Conservation (phyloP, 768 basidiomycete species). For the Collybia nuda region DNA sequence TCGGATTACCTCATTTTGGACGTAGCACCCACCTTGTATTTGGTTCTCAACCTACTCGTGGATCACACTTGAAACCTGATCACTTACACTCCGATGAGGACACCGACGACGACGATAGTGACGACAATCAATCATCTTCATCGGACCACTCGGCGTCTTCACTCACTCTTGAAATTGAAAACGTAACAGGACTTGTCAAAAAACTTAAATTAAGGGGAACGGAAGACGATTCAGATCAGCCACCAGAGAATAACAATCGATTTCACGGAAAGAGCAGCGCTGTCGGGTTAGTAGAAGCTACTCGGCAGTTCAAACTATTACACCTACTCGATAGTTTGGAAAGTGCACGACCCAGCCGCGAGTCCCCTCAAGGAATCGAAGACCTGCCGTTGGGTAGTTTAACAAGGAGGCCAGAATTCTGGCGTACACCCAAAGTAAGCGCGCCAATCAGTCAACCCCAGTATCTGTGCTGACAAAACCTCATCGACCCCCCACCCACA, state of each 20-base stretch:
- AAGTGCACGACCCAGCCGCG: slow-evolving; percentile 3
- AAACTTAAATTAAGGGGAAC: slow-evolving; percentile 36
- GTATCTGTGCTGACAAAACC: not conserved
- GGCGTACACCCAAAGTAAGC: slow-evolving; percentile 58
- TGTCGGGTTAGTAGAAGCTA: slow-evolving; percentile 52
- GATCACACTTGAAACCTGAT: slow-evolving; percentile 4
- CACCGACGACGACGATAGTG: not conserved
- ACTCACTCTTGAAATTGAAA: slow-evolving; percentile 32
- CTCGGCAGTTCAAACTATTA: slow-evolving; percentile 51
- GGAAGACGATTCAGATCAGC: slow-evolving; percentile 20
- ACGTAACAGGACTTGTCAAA: slow-evolving; percentile 29
- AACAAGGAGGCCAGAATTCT: slow-evolving; percentile 47
- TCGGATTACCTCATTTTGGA: slow-evolving; percentile 6
- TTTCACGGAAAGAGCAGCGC: slow-evolving; percentile 67
- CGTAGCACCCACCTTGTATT: slow-evolving; percentile 31
- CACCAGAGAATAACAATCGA: slow-evolving; percentile 40
- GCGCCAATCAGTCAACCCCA: not conserved
- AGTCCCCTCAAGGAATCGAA: slow-evolving; percentile 13
- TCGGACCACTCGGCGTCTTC: slow-evolving; percentile 25
- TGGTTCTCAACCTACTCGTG: slow-evolving; percentile 17
- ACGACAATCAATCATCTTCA: slow-evolving; percentile 22
- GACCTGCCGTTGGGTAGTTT: slow-evolving; percentile 7
- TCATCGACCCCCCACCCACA: slow-evolving; percentile 19
- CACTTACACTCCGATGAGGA: slow-evolving; percentile 12
- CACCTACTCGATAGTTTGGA: slow-evolving; percentile 39